Evolutionary conservation across 305 asterid species (phyloP), one percentile per base, ranked within the genome.

Genomic region (Plantago rigida): DNA sequence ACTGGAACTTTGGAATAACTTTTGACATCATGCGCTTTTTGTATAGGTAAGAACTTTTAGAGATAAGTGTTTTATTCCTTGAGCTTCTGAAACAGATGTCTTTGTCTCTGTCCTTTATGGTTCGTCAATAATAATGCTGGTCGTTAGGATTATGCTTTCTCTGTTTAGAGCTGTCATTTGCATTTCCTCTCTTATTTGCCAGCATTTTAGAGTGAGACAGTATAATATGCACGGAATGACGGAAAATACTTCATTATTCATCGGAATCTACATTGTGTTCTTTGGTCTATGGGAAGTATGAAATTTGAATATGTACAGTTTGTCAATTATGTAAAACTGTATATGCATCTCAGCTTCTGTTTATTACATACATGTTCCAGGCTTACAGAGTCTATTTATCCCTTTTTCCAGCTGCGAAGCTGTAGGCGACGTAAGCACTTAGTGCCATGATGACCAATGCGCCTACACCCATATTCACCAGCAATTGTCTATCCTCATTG

Each of bases 361-460:
- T n/a, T 48, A 3, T 48, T 14, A 9, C 17, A n/a, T 11, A 2
- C 26, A 22, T 15, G 15, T 34, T 28, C 22, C 22, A 13, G 13
- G 41, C 10, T 10, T 36, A 2, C 46, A 13, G 0, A 14, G 0
- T 11, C 61, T 64, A 53, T 56, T 11, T 46, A 54, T 53, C 15
- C 42, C 49, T 26, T 34, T 62, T 63, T 46, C 48, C 68, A 34
- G 62, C 39, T 57, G 74, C 69, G 50, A 75, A 72, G 58, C 62
- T 73, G 77, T 73, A 74, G 55, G 81, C 68, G 64, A 78, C 66
- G 56, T 79, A 80, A 53, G 82, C 77, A 3, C 85, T 86, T 54
- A 89, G 82, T 36, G 89, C 84, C 64, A 82, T 79, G 64, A 86
- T 73, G 56, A 89, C 94, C 62, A 89, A 77, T 78, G 81, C 70